Percentiles rank a stretch among this genome's conserved stretches.
Conservation (phyloP, 1,139 yeast genomes). For the Neolecta irregularis region DNA sequence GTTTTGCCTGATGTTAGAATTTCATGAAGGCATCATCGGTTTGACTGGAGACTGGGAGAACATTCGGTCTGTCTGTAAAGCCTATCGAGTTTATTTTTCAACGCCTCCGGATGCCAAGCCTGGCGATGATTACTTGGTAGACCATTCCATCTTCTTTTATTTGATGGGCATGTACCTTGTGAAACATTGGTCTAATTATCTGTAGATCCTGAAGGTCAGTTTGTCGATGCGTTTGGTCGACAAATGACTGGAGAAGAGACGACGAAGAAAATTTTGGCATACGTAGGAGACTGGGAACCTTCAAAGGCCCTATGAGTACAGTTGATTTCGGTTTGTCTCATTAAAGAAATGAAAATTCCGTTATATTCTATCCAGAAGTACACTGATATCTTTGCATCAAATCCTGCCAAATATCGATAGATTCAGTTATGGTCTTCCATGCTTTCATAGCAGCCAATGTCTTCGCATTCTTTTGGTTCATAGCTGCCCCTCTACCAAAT, state of each 20-base stretch:
- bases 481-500: slow-evolving; percentile 46
- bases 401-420: too few relatives aligned
- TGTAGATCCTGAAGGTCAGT: slow-evolving; percentile 78
- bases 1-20: slow-evolving; percentile 31
- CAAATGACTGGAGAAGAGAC: slow-evolving; percentile 72
- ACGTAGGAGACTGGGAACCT: slow-evolving; percentile 51
- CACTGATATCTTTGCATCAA: too few relatives aligned
- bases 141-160: slow-evolving; percentile 90
- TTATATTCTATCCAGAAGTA: too few relatives aligned
- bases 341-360: too few relatives aligned
- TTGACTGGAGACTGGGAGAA: slow-evolving; percentile 81
- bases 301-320: too few relatives aligned
- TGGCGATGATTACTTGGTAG: slow-evolving; percentile 91
- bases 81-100: slow-evolving; percentile 82
- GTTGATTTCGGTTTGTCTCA: too few relatives aligned
- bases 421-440: too few relatives aligned
- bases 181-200: background rate
- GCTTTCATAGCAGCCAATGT: slow-evolving; percentile 62
- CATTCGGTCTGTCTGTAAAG: slow-evolving; percentile 68
- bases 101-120: slow-evolving; percentile 89
- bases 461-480: slow-evolving; percentile 49
- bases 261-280: slow-evolving; percentile 59
- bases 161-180: slow-evolving; percentile 37
- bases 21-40: slow-evolving; percentile 78
- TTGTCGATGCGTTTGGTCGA: slow-evolving; percentile 86